Conservation (phyloP, 495 filamentous ascomycete genomes). For the Penicillium waksmanii region DNA sequence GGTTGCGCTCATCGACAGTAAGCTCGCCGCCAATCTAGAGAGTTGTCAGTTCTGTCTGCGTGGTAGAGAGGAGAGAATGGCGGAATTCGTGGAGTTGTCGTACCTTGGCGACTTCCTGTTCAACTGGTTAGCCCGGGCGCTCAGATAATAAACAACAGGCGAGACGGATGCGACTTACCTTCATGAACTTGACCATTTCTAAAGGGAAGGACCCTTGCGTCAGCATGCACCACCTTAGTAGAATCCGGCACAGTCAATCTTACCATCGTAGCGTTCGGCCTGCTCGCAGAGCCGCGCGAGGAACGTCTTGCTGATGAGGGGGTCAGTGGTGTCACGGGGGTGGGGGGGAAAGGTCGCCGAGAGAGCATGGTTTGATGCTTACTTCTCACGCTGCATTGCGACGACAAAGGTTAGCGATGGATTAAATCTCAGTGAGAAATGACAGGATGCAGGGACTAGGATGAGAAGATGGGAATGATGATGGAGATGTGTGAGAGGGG, state of each 20-base stretch:
- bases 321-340: slow-evolving; percentile 36
- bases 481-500: slow-evolving; percentile 20
- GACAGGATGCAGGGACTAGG: slow-evolving; percentile 6
- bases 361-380: slow-evolving; percentile 32
- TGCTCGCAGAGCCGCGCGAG: slow-evolving; percentile 99
- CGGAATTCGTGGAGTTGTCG: slow-evolving; percentile 23
- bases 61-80: background rate
- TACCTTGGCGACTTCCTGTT: slow-evolving; percentile 95
- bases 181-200: slow-evolving; percentile 99
- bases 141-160: slow-evolving; percentile 19
- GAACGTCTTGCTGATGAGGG: slow-evolving; percentile 92
- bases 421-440: slow-evolving; percentile 7
- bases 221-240: slow-evolving; percentile 21
- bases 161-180: slow-evolving; percentile 59
- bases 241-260: slow-evolving; percentile 33
- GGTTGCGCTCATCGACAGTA: slow-evolving; percentile 98
- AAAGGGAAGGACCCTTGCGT: slow-evolving; percentile 24
- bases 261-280: slow-evolving; percentile 99
- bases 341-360: slow-evolving; percentile 9
- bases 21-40: slow-evolving; percentile 82
- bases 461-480: slow-evolving; percentile 8
- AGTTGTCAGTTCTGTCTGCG: slow-evolving; percentile 31
- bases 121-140: slow-evolving; percentile 40
- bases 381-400: slow-evolving; percentile 81
- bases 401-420: slow-evolving; percentile 33